phyloP scores from a whole-genome alignment of 106 monocot species.

The Gastrodia elata region DNA sequence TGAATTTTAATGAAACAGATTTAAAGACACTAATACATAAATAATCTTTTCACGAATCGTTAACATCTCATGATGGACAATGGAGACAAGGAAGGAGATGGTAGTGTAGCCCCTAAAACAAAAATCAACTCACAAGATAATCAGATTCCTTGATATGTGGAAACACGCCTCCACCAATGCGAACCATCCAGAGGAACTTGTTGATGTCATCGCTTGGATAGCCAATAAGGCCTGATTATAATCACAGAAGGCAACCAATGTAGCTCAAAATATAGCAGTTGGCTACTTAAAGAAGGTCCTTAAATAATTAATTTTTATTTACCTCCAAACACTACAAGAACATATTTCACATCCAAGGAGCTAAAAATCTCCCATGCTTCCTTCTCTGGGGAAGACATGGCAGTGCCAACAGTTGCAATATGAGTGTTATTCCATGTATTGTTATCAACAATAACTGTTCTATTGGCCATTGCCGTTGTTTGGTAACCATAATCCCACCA shows the following conservation, averaged over 20 bases:
- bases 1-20: no score
- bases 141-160: conserved; percentile 98
- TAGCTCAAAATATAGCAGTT: not conserved
- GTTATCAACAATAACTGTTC: conserved; percentile 97
- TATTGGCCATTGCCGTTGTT: conserved; percentile 99
- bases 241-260: conserved; percentile 5
- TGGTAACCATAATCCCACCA: conserved; percentile 99
- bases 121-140: conserved; percentile 75
- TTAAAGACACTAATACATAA: no score
- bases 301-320: not conserved
- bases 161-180: conserved; percentile 97
- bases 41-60: no score
- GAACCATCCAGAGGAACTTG: conserved; percentile 99
- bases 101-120: no score
- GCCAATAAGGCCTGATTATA: conserved; percentile 78
- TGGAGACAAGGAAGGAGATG: no score
- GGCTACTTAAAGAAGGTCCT: not conserved
- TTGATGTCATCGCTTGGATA: conserved; percentile 99
- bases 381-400: conserved; percentile 98
- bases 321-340: conserved; percentile 99
- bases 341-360: conserved; percentile 98
- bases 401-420: conserved; percentile 96
- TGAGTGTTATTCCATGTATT: conserved; percentile 99
- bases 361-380: conserved; percentile 90
- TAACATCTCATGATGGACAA: no score